Evolutionary conservation across 352 stramenopile species (phyloP).

Genomic region (Phytophthora vignae): DNA sequence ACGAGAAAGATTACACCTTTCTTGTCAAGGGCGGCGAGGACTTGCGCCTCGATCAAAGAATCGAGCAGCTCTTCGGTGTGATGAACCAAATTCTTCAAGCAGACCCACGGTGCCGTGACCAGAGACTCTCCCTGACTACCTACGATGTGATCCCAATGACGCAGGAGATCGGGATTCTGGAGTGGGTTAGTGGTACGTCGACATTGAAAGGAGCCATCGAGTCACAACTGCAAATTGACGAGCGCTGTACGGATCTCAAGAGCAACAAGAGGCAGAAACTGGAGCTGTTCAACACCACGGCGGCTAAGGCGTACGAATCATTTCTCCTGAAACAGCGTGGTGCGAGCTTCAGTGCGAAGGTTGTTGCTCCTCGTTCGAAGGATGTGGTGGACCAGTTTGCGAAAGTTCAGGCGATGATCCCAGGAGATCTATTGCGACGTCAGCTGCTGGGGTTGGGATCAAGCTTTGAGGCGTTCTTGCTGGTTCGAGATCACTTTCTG

Average conservation of each 20-base stretch:
- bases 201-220: slow-evolving; percentile 87
- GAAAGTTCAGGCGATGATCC: slow-evolving; percentile 72
- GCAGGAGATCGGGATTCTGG: slow-evolving; percentile 83
- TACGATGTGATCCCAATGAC: slow-evolving; percentile 92
- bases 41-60: slow-evolving; percentile 91
- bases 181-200: slow-evolving; percentile 82
- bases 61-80: slow-evolving; percentile 92
- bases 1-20: slow-evolving; percentile 87
- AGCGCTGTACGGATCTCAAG: slow-evolving; percentile 58
- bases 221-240: slow-evolving; percentile 68
- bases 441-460: slow-evolving; percentile 77
- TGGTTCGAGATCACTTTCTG: slow-evolving; percentile 85
- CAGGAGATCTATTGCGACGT: slow-evolving; percentile 75
- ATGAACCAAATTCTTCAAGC: slow-evolving; percentile 91
- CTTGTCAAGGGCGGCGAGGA: slow-evolving; percentile 94
- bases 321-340: slow-evolving; percentile 82
- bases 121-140: slow-evolving; percentile 70
- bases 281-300: slow-evolving; percentile 79
- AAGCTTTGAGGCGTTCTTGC: slow-evolving; percentile 85
- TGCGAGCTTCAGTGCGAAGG: slow-evolving; percentile 72
- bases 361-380: slow-evolving; percentile 53
- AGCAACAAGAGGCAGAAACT: slow-evolving; percentile 79
- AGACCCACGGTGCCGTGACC: slow-evolving; percentile 69
- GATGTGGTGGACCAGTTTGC: slow-evolving; percentile 67
- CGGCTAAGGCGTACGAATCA: slow-evolving; percentile 74